A percentile compares a stretch with the other conserved stretches of the same genome.
phyloP scores from a whole-genome alignment of 257 asterid species.

The Solanum ossicruentum region DNA sequence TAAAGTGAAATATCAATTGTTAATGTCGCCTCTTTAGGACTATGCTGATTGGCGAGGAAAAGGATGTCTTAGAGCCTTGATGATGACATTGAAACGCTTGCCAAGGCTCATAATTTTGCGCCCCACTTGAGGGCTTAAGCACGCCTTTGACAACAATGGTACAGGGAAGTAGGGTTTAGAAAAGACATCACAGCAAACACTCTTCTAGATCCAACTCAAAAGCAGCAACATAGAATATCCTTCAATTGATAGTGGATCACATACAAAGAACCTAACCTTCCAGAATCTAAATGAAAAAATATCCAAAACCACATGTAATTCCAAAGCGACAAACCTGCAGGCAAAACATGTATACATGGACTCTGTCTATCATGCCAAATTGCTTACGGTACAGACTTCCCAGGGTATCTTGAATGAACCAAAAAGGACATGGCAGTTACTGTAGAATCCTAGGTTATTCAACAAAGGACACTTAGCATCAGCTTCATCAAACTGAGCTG shows the following conservation, averaged over 20 bases:
- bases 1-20: too few species aligned
- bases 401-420: slow-evolving; percentile 86
- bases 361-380: slow-evolving; percentile 22
- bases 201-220: too few species aligned
- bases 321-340: slow-evolving; percentile 41
- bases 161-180: too few species aligned
- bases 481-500: slow-evolving; percentile 96
- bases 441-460: slow-evolving; percentile 87
- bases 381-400: slow-evolving; percentile 32
- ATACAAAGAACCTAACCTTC: background rate
- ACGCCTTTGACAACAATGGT: too few species aligned
- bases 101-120: too few species aligned
- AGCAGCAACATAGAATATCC: too few species aligned
- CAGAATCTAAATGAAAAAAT: background rate
- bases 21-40: too few species aligned
- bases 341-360: slow-evolving; percentile 57
- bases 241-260: background rate
- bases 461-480: slow-evolving; percentile 79
- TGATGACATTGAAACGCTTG: too few species aligned
- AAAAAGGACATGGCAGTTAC: slow-evolving; percentile 70
- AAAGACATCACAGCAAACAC: too few species aligned
- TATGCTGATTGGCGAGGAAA: too few species aligned
- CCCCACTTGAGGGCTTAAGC: too few species aligned
- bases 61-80: too few species aligned
- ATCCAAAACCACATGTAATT: slow-evolving; percentile 3